phyloP scores from a whole-genome alignment of 2,329 filamentous ascomycete species.

The Didymella keratinophila region DNA sequence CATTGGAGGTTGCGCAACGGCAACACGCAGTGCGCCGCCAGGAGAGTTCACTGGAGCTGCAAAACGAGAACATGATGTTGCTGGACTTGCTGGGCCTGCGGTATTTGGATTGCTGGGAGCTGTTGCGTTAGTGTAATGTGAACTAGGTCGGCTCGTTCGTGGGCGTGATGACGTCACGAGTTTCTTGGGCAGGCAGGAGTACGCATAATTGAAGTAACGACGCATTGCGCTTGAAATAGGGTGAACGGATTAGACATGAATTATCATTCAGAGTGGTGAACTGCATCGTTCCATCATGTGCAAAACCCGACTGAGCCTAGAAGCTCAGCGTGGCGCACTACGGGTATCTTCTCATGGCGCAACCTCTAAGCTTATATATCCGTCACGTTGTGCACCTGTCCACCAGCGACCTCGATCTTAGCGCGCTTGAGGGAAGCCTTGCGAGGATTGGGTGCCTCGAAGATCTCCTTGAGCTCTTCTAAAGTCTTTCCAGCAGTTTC shows the following conservation, averaged over 20 bases:
- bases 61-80: no score
- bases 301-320: neutral
- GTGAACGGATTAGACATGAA: neutral
- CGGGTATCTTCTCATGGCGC: neutral
- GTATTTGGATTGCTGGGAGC: no score
- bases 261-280: neutral
- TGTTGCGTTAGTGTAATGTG: no score
- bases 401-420: conserved; percentile 35
- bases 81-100: no score
- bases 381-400: conserved; percentile 36
- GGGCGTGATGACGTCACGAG: no score
- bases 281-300: no score
- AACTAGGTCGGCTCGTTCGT: no score
- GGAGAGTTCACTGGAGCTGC: no score
- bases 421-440: conserved; percentile 36
- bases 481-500: conserved; percentile 46
- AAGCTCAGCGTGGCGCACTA: neutral
- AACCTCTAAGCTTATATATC: conserved; percentile 1
- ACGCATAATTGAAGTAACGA: neutral
- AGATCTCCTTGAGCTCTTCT: conserved; percentile 45
- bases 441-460: conserved; percentile 41
- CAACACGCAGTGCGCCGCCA: no score
- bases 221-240: neutral
- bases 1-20: no score
- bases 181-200: no score